A percentile compares a stretch with the other conserved stretches of the same genome.
Evolutionary conservation across 352 stramenopile species (phyloP).

Genomic region (Phytophthora aleatoria): DNA sequence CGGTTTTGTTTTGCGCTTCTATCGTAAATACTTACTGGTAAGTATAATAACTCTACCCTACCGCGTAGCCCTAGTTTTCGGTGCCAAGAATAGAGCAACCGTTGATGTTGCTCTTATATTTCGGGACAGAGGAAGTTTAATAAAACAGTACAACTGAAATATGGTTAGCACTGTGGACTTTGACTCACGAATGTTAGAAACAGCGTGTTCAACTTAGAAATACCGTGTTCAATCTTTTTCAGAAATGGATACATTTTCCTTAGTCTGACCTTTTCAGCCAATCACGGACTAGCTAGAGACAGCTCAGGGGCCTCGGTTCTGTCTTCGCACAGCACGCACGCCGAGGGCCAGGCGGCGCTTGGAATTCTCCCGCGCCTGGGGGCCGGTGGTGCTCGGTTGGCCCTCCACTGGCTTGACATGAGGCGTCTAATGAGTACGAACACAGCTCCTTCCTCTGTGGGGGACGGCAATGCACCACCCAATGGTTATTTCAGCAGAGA

Average conservation of each 20-base stretch:
- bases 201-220: background rate
- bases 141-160: too few relatives aligned
- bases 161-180: too few relatives aligned
- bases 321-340: slow-evolving; percentile 15
- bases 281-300: slow-evolving; percentile 21
- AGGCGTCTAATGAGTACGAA: slow-evolving; percentile 6
- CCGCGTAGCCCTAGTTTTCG: too few relatives aligned
- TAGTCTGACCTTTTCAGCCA: slow-evolving; percentile 22
- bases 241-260: background rate
- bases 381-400: slow-evolving; percentile 16
- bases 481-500: background rate
- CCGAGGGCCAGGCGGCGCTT: slow-evolving; percentile 12
- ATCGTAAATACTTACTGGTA: too few relatives aligned
- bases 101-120: too few relatives aligned
- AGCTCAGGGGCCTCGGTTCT: slow-evolving; percentile 2
- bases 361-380: slow-evolving; percentile 19
- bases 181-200: background rate
- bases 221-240: background rate
- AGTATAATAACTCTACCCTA: too few relatives aligned
- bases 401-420: slow-evolving; percentile 19
- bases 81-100: too few relatives aligned
- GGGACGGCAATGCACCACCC: slow-evolving; percentile 6
- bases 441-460: background rate
- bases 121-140: too few relatives aligned
- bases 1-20: too few relatives aligned